Percentiles rank a stretch among this genome's conserved stretches.
phyloP scores from a whole-genome alignment of 2,329 filamentous ascomycete species.

The Tolypocladium tundrense region DNA sequence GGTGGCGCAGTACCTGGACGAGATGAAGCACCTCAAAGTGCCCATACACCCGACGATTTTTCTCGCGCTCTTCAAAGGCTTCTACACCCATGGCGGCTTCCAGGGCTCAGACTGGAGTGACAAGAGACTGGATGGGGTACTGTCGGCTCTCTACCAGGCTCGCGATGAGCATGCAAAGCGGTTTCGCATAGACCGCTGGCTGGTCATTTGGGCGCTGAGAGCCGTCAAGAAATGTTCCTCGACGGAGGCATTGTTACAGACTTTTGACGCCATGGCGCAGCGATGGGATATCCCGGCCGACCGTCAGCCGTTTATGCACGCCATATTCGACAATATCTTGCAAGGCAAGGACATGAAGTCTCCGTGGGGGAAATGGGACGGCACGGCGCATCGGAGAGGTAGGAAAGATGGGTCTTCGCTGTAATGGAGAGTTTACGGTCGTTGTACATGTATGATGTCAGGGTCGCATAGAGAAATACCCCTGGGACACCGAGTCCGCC shows the following conservation, averaged over 20 bases:
- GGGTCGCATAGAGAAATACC: not conserved
- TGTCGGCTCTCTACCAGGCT: constrained; percentile 51
- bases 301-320: constrained; percentile 35
- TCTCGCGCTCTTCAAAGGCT: constrained; percentile 73
- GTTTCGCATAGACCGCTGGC: constrained; percentile 47
- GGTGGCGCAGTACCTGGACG: constrained; percentile 61
- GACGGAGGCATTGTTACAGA: constrained; percentile 37
- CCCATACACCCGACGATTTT: constrained; percentile 69
- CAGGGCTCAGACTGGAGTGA: constrained; percentile 60
- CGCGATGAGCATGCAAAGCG: constrained; percentile 34
- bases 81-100: constrained; percentile 59
- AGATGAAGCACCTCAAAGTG: constrained; percentile 65
- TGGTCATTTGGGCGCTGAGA: constrained; percentile 48
- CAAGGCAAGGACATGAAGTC: constrained; percentile 20
- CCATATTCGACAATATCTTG: constrained; percentile 32
- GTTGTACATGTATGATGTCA: not conserved
- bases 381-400: constrained; percentile 10
- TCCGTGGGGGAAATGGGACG: constrained; percentile 12
- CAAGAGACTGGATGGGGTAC: constrained; percentile 56
- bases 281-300: constrained; percentile 35
- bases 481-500: not conserved
- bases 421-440: constrained; percentile 10
- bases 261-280: constrained; percentile 39
- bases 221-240: constrained; percentile 55
- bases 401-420: constrained; percentile 18